Percentiles rank a stretch among this genome's conserved stretches.
Conservation (phyloP, 129 eudicot species). For the Calendula officinalis region DNA sequence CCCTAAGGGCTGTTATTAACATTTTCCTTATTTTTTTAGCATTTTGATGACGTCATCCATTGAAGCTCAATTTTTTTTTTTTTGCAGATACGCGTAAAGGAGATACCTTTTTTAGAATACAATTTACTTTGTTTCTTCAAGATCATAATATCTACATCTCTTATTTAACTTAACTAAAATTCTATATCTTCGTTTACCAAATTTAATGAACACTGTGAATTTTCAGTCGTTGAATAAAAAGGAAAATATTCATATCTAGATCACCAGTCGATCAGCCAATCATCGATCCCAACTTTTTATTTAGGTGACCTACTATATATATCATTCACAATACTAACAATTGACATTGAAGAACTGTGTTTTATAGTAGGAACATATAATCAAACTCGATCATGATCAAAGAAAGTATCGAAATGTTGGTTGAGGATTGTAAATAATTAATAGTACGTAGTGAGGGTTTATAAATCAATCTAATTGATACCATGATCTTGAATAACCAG, state of each 20-base stretch:
- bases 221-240: not conserved
- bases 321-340: not conserved
- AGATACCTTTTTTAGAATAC: not conserved
- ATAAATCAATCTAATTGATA: not conserved
- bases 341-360: not conserved
- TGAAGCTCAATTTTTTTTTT: not conserved
- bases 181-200: not conserved
- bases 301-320: constrained; percentile 5
- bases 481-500: not conserved
- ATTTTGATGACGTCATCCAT: not conserved
- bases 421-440: no score
- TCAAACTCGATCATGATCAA: not conserved
- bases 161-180: not conserved
- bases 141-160: not conserved
- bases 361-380: not conserved
- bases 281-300: not conserved
- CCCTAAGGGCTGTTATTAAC: no score
- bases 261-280: not conserved
- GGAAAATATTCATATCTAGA: no score
- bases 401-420: no score
- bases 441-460: no score
- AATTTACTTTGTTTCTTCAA: constrained; percentile 6
- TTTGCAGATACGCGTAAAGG: no score
- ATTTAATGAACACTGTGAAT: not conserved
- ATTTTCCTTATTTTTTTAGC: not conserved